Evolutionary conservation across 1,284 basidiomycete genomes (phyloP).

Genomic region (Cutaneotrichosporon spelunceum): DNA sequence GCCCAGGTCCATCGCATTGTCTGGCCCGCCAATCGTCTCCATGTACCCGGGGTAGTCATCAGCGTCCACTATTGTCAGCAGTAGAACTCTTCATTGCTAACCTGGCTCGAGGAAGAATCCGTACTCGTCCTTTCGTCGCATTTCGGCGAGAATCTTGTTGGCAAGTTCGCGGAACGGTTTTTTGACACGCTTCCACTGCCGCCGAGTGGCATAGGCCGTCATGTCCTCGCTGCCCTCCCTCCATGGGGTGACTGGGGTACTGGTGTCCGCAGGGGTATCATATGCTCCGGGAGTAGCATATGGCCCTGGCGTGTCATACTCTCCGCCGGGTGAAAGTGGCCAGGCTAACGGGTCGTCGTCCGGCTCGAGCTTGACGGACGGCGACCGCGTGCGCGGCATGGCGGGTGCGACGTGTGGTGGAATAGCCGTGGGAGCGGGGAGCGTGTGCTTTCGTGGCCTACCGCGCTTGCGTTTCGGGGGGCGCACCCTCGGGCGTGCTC

Average conservation of each 20-base stretch:
- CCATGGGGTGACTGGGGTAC: slow-evolving; percentile 7
- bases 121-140: slow-evolving; percentile 47
- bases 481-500: slow-evolving; percentile 13
- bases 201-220: background rate
- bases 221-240: slow-evolving; percentile 17
- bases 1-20: slow-evolving; percentile 51
- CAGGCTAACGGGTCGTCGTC: slow-evolving; percentile 24
- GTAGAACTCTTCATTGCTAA: background rate
- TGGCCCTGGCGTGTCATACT: background rate
- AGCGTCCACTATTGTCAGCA: slow-evolving; percentile 31
- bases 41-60: slow-evolving; percentile 49
- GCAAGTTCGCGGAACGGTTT: slow-evolving; percentile 44
- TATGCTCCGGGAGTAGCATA: background rate
- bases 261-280: slow-evolving; percentile 5
- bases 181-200: slow-evolving; percentile 42
- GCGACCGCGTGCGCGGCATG: background rate
- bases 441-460: slow-evolving; percentile 17
- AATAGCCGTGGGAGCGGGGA: slow-evolving; percentile 15
- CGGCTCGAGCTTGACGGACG: slow-evolving; percentile 15
- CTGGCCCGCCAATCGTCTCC: slow-evolving; percentile 46
- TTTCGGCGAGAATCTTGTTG: slow-evolving; percentile 40
- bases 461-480: slow-evolving; percentile 18
- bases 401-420: slow-evolving; percentile 20
- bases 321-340: slow-evolving; percentile 18
- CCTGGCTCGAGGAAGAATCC: slow-evolving; percentile 47